Base-by-base conservation (phyloP, 2,329 filamentous ascomycete species). In the Aschersonia sp. region DNA sequence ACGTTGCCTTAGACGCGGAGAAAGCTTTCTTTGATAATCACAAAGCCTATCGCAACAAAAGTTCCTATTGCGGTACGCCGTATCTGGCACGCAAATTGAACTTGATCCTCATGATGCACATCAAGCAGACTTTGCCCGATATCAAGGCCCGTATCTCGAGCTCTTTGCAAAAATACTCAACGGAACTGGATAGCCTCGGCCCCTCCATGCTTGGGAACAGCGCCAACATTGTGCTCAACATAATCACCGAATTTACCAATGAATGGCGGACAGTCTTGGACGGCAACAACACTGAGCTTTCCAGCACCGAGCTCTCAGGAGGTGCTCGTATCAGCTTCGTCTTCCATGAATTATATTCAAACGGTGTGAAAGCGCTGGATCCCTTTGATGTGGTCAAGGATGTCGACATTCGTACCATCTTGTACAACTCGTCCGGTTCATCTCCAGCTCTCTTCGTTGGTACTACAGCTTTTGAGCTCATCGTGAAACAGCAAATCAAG, bases 61-160 rank as follows among this genome's bases (percentile, higher is more conserved):
- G 88, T 62, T 86, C 89, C 5, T 98, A 98, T 75, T 98, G 92
- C 67, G 92, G 92, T 65, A 98, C 92, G 3, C 92, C 92, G 4
- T 98, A 98, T 62, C 74, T 98, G 51, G 92, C 92, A 4, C 82
- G 91, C 56, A 98, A 98, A 70, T 79, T 98, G 51, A 98, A 98
- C 69, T 75, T 98, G 59, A 97, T 98, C 61, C 77, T 98, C 57
- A 97, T 98, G 91, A 98, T 98, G 92, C 92, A 98, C 73, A 98
- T 98, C 74, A 98, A 98, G 71, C 91, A 98, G 72, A 98, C 92
- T 1, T 78, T 98, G 10, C 92, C 92, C 41, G 92, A 98, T 62
- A 98, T 98, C 74, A 98, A 98, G 72, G 88, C 86, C 10, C 85
- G 94, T 53, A 98, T 98, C 58, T 79, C 85, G n/a, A 85, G 86